Evolutionary conservation across 768 basidiomycete species (phyloP), one percentile per base, ranked within the genome.

Genomic region (Collybia mongolica): DNA sequence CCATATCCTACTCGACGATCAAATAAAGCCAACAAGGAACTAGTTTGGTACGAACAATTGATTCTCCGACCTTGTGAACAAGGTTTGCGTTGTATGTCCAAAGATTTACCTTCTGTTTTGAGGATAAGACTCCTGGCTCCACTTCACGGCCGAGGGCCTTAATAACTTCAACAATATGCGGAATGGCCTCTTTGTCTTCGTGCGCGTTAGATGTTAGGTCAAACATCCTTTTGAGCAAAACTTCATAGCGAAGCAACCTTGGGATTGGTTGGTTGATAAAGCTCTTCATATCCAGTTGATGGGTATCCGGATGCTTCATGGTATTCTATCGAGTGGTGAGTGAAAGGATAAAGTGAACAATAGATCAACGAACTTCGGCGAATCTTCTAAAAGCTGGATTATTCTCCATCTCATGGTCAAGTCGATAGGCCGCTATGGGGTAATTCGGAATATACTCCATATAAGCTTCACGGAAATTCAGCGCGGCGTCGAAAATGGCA

Each of bases 191-290:
- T 2, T 80, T 76, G 63, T 97, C 94, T 46, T 91, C 88, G 56
- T 96, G 88, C 4, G 77, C 80, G 4, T 76, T 67, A 0, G 84
- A 81, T 0, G 92, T 83, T 52, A 86, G 84, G n/a, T 93, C 88
- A 46, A 88, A 68, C 54, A 98, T 88, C 29, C 78, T 75, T 55
- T 86, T 86, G 49, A 98, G 69, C 36, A 97, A 74, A 1, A 96
- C 74, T 52, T 91, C 86, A 64, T 98, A 98, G 37, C 93, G 86
- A 38, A 93, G 73, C 35, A 97, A 70, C 18, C 95, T 86, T 48
- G 91, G 88, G 44, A 96, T 92, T 2, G 96, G 93, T 42, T 93
- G 82, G 55, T 92, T 86, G 60, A 96, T 86, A 69, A 98, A 98
- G 56, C 78, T 86, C 64, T 93, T 93, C 81, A 99, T 88, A 56